Conservation (phyloP, 2,329 filamentous ascomycete species). For the Metarhizium rileyi region DNA sequence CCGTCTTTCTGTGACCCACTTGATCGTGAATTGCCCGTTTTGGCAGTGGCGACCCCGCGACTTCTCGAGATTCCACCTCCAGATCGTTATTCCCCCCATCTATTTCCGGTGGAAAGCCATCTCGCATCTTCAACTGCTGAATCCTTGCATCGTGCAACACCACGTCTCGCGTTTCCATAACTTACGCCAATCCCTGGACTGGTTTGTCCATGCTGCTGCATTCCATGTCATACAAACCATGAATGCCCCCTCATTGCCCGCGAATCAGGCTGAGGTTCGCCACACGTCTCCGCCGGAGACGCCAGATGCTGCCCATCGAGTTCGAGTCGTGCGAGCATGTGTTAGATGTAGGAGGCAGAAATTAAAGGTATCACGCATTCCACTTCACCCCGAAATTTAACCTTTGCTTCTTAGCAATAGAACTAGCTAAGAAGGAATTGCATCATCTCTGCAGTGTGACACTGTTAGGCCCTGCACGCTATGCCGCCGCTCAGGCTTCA, state of each 20-base stretch:
- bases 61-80: background rate
- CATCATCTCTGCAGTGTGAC: background rate
- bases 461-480: constrained; percentile 3
- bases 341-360: constrained; percentile 5
- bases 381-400: background rate
- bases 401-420: background rate
- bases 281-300: constrained; percentile 1
- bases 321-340: constrained; percentile 2
- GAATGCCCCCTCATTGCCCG: background rate
- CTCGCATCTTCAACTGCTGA: background rate
- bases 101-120: background rate
- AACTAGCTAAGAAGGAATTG: background rate
- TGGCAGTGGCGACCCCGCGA: background rate
- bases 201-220: background rate
- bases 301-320: background rate
- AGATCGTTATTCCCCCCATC: background rate
- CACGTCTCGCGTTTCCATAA: background rate
- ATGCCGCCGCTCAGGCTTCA: constrained; percentile 3
- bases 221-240: background rate
- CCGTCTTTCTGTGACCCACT: no score
- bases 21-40: background rate
- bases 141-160: background rate
- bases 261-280: background rate
- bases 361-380: background rate
- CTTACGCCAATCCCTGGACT: background rate